Percentiles rank a stretch among this genome's conserved stretches.
phyloP scores from a whole-genome alignment of 257 asterid genomes.

The Cruciata laevipes region DNA sequence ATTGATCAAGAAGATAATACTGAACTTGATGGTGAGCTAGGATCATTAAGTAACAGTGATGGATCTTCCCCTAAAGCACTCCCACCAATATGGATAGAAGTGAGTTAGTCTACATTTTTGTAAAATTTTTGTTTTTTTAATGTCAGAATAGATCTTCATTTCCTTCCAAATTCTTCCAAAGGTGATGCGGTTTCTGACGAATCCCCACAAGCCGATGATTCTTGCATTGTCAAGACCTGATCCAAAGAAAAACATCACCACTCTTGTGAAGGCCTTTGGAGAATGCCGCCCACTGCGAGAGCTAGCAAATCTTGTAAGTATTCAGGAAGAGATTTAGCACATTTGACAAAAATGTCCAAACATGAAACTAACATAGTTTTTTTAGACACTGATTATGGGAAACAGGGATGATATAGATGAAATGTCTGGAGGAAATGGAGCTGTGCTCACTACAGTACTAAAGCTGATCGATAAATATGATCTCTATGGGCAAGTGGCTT shows the following conservation, averaged over 20 bases:
- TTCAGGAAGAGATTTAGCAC: not conserved
- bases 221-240: slow-evolving; percentile 81
- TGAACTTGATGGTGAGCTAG: slow-evolving; percentile 59
- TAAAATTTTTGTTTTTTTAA: not conserved
- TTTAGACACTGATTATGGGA: slow-evolving; percentile 86
- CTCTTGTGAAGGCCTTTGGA: slow-evolving; percentile 77
- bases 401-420: slow-evolving; percentile 79
- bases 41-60: slow-evolving; percentile 36
- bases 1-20: slow-evolving; percentile 52
- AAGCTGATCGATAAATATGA: slow-evolving; percentile 72
- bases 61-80: slow-evolving; percentile 65
- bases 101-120: slow-evolving; percentile 22
- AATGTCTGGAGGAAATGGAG: slow-evolving; percentile 63
- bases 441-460: slow-evolving; percentile 59
- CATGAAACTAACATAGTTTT: not conserved
- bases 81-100: slow-evolving; percentile 78
- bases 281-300: slow-evolving; percentile 73
- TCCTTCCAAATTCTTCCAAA: slow-evolving; percentile 17
- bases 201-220: slow-evolving; percentile 92
- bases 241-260: slow-evolving; percentile 73
- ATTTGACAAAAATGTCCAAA: not conserved
- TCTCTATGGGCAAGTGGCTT: slow-evolving; percentile 81
- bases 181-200: slow-evolving; percentile 76
- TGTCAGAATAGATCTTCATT: not conserved
- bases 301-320: slow-evolving; percentile 79